Evolutionary conservation across 2,329 filamentous ascomycete species (phyloP), one percentile per base, ranked within the genome.

Genomic region (Elsinoe batatas): DNA sequence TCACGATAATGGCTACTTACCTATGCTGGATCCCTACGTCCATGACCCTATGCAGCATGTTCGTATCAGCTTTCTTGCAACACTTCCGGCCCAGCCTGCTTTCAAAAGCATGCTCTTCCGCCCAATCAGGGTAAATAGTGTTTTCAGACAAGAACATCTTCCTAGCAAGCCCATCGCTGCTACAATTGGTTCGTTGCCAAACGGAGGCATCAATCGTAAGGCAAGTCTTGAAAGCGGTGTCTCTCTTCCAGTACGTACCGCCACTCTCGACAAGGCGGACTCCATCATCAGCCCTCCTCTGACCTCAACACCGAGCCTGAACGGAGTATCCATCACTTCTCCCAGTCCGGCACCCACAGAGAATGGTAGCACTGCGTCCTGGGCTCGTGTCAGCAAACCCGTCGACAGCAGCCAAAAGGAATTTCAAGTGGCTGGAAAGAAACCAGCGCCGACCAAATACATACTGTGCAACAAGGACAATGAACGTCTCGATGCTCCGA

Each of bases 1-100:
- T 61, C 80, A 84, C 60, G 79, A 84, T 61, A 72, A 72, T 20
- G 76, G 77, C 51, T 83, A 69, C 53, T 66, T 76, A 32, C 66
- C 71, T 18, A 72, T 71, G 22, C 67, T 76, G 49, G 73, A 75
- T 51, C 67, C 70, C 11, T 75, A 74, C 64, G 72, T 72, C 51
- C 68, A 72, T 58, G 68, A 76, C 54, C 54, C 63, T 30, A 55
- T 58, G 36, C 68, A 67, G 40, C 65, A 69, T 20, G 62, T 66
- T 30, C 69, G 69, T 3, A 70, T 76, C 51, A 74, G 73, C 2
- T 64, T 77, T 18, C 66, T 77, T 44, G 72, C 76, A 56, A 71
- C 73, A 1, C 68, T 70, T 12, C 69, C 72, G 4, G 66, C 69
- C 5, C 67, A 71, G 57, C 63, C 63, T 51, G 72, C 69, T n/a